These are phyloP conservation scores for Stentor coeruleus DNA, from an alignment of 73 alveolate genomes.

Conservation along the genomic window DNA sequence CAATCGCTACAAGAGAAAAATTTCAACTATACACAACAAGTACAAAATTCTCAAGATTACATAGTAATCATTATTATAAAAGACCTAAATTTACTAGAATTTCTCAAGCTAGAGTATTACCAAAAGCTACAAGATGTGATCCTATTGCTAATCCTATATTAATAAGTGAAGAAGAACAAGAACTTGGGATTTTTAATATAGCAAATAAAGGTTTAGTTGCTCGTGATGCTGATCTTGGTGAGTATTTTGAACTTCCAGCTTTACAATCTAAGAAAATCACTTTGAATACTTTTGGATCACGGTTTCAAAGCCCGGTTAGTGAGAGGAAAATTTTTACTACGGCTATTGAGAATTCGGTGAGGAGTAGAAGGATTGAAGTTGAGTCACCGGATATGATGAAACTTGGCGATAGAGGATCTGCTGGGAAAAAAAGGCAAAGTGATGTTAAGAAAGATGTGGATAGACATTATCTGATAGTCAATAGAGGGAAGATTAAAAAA, in stretches of 20 bases:
- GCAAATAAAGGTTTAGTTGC: conserved; percentile 77
- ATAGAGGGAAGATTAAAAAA: conserved; percentile 37
- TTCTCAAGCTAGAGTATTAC: background rate
- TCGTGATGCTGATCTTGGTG: conserved; percentile 80
- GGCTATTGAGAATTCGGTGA: background rate
- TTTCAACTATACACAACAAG: background rate
- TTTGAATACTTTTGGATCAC: background rate
- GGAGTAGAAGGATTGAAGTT: background rate
- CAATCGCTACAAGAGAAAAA: background rate
- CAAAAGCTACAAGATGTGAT: background rate
- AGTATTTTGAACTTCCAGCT: conserved; percentile 84
- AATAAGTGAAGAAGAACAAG: conserved; percentile 13
- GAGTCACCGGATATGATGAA: background rate
- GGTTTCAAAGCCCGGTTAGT: background rate
- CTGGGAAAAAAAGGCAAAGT: background rate
- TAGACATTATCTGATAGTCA: conserved; percentile 39
- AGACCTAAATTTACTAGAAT: conserved; percentile 5
- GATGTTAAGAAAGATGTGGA: background rate
- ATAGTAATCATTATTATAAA: background rate
- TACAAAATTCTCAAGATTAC: background rate
- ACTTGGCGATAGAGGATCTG: background rate
- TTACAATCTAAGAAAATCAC: conserved; percentile 36
- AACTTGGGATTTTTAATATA: conserved; percentile 76
- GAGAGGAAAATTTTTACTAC: background rate
- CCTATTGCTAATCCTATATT: background rate